These are phyloP conservation scores for Nakazawaea wickerhamii DNA, from an alignment of 805 yeast genomes.

Conservation along the genomic window DNA sequence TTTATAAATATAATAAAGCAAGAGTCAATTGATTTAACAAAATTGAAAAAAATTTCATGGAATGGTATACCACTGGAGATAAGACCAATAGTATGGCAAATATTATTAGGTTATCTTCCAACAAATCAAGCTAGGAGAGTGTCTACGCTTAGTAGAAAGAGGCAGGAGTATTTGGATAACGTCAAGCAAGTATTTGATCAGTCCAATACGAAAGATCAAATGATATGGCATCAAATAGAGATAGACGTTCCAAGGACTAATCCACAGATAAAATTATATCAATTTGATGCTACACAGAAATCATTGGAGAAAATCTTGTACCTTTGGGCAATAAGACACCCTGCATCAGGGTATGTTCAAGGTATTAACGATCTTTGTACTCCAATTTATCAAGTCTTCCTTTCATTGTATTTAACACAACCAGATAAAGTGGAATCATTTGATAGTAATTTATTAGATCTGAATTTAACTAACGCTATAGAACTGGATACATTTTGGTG, in stretches of 20 bases:
- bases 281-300: slow-evolving; percentile 63
- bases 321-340: slow-evolving; percentile 94
- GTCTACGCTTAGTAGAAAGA: slow-evolving; percentile 65
- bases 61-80: slow-evolving; percentile 84
- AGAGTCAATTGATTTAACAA: slow-evolving; percentile 59
- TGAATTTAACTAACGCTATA: slow-evolving; percentile 56
- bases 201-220: slow-evolving; percentile 48
- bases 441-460: slow-evolving; percentile 59
- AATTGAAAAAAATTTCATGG: slow-evolving; percentile 81
- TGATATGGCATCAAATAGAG: slow-evolving; percentile 91
- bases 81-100: slow-evolving; percentile 85
- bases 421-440: slow-evolving; percentile 46
- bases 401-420: slow-evolving; percentile 55
- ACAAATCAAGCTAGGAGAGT: slow-evolving; percentile 74
- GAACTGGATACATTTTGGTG: slow-evolving; percentile 99
- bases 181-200: slow-evolving; percentile 54
- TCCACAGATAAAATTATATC: slow-evolving; percentile 73
- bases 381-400: slow-evolving; percentile 85
- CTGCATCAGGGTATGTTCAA: slow-evolving; percentile 97
- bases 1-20: slow-evolving; percentile 57
- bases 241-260: slow-evolving; percentile 94
- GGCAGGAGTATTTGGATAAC: slow-evolving; percentile 82
- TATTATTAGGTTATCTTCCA: slow-evolving; percentile 85
- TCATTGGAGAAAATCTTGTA: slow-evolving; percentile 78
- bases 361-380: slow-evolving; percentile 94